Evolutionary conservation across 2,329 filamentous ascomycete genomes (phyloP).

Genomic region (Hymenoscyphus salicellus): DNA sequence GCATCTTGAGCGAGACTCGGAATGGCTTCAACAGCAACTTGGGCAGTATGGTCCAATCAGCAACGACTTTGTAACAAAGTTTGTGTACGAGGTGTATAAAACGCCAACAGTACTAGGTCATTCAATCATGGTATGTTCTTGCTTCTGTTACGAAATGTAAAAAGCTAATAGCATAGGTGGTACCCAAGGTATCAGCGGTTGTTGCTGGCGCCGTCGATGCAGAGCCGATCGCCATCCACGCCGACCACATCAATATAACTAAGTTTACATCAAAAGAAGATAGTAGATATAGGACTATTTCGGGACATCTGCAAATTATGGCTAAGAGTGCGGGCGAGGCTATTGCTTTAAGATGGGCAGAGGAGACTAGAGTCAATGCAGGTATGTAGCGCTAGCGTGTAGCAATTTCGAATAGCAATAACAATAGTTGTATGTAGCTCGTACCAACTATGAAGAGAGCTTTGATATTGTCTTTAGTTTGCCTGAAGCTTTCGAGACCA

Average conservation of each 20-base stretch:
- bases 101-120: constrained; percentile 15
- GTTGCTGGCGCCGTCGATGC: background rate
- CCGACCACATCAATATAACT: background rate
- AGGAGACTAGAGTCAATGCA: constrained; percentile 2
- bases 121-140: constrained; percentile 22
- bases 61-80: constrained; percentile 34
- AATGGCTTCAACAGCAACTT: constrained; percentile 39
- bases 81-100: constrained; percentile 33
- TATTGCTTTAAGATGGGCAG: background rate
- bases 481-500: constrained; percentile 26
- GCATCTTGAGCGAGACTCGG: constrained; percentile 37
- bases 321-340: too few species aligned
- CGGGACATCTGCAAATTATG: too few species aligned
- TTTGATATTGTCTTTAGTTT: constrained; percentile 35
- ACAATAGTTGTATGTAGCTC: constrained; percentile 2
- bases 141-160: too few species aligned
- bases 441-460: background rate
- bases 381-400: background rate
- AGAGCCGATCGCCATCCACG: background rate
- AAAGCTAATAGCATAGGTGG: background rate
- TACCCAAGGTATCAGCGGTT: constrained; percentile 4
- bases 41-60: constrained; percentile 38
- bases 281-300: too few species aligned
- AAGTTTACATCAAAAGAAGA: constrained; percentile 4
- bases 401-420: constrained; percentile 1